A percentile compares a stretch with the other conserved stretches of the same genome.
phyloP scores from a whole-genome alignment of 2,329 filamentous ascomycete species.

The Penicillium digitatum region DNA sequence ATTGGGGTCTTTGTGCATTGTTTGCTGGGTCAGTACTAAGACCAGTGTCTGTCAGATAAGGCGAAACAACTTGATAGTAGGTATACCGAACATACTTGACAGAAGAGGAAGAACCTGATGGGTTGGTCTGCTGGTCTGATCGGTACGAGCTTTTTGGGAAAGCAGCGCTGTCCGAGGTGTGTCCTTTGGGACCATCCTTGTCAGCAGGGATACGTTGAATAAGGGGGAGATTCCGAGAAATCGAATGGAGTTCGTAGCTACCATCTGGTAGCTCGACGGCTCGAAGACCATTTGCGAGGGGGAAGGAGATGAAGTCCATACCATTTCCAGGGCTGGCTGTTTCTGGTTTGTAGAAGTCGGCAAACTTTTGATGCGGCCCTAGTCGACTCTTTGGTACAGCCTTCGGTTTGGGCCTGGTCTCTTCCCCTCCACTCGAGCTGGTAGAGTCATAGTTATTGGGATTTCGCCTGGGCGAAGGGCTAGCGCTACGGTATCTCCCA shows the following conservation, averaged over 20 bases:
- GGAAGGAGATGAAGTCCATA: slow-evolving; percentile 27
- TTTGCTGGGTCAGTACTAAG: slow-evolving; percentile 7
- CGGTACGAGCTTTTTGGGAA: slow-evolving; percentile 20
- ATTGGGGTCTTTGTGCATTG: slow-evolving; percentile 2
- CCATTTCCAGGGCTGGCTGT: slow-evolving; percentile 27
- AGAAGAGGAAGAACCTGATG: slow-evolving; percentile 11
- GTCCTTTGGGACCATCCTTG: slow-evolving; percentile 28
- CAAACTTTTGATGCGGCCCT: slow-evolving; percentile 28
- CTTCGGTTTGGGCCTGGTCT: slow-evolving; percentile 37
- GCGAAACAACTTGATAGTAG: background rate
- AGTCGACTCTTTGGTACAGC: slow-evolving; percentile 41
- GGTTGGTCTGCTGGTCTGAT: slow-evolving; percentile 9
- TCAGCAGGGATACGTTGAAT: slow-evolving; percentile 21
- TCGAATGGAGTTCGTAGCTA: background rate
- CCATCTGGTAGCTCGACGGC: background rate
- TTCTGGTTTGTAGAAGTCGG: slow-evolving; percentile 25
- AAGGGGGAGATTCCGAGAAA: background rate
- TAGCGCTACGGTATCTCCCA: slow-evolving; percentile 43
- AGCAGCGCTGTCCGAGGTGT: slow-evolving; percentile 31
- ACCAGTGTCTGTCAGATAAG: background rate
- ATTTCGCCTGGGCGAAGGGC: slow-evolving; percentile 38
- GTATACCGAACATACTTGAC: slow-evolving; percentile 12
- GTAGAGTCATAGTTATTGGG: slow-evolving; percentile 32
- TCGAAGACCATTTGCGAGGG: background rate
- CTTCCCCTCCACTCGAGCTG: slow-evolving; percentile 41